phyloP scores from a whole-genome alignment of 495 filamentous ascomycete genomes.

The Annulohypoxylon maeteangense region DNA sequence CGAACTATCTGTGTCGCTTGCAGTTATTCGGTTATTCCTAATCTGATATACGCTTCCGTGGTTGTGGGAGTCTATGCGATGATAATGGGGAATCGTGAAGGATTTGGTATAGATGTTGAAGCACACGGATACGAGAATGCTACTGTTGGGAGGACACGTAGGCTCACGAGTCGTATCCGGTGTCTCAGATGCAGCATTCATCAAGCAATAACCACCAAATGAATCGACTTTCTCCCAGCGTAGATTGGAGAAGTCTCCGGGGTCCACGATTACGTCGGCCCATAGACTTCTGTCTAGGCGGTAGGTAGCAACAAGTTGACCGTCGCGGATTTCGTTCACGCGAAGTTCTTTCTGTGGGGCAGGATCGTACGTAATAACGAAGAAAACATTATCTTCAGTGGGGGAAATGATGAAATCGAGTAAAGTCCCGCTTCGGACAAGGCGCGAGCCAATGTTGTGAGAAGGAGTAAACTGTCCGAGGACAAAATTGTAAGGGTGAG shows the following conservation, averaged over 20 bases:
- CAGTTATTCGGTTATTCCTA: conserved; percentile 39
- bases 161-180: conserved; percentile 9
- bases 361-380: conserved; percentile 38
- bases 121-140: conserved; percentile 43
- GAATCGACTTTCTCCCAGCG: conserved; percentile 46
- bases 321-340: conserved; percentile 43
- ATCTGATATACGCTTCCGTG: conserved; percentile 38
- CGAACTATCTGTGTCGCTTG: conserved; percentile 28
- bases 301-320: conserved; percentile 37
- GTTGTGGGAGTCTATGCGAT: conserved; percentile 28
- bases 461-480: conserved; percentile 20
- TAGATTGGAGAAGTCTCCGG: conserved; percentile 23
- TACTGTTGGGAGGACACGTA: conserved; percentile 26
- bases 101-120: conserved; percentile 49
- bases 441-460: conserved; percentile 28
- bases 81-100: conserved; percentile 42
- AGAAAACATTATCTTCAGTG: conserved; percentile 38
- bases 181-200: conserved; percentile 35
- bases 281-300: conserved; percentile 29
- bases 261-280: conserved; percentile 22
- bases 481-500: conserved; percentile 20
- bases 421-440: conserved; percentile 33
- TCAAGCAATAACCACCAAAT: conserved; percentile 45
- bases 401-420: conserved; percentile 48
- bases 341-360: conserved; percentile 27